Evolutionary conservation across 2,329 filamentous ascomycete genomes (phyloP).

Genomic region (Fusarium sp.): DNA sequence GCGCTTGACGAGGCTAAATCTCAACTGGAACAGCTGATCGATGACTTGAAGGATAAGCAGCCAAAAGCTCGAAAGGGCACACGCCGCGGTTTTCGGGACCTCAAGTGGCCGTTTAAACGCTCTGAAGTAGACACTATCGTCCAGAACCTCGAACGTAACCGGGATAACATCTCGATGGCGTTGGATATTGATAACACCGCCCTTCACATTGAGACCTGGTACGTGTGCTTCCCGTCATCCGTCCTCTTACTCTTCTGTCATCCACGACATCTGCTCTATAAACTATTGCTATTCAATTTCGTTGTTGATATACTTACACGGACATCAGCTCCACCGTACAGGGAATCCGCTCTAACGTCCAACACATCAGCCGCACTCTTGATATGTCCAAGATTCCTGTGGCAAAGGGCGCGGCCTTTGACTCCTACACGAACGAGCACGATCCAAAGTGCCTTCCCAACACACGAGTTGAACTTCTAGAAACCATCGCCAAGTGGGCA

Average conservation of each 20-base stretch:
- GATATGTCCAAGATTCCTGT: slow-evolving; percentile 18
- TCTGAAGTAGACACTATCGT: slow-evolving; percentile 6
- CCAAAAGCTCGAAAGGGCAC: not conserved
- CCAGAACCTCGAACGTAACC: not conserved
- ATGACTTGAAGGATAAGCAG: not conserved
- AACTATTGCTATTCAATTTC: no score
- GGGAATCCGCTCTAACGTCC: not conserved
- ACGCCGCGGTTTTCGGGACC: slow-evolving; percentile 14
- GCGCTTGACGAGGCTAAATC: not conserved
- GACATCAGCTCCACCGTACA: not conserved
- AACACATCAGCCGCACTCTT: not conserved
- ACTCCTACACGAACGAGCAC: slow-evolving; percentile 48
- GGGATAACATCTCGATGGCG: not conserved
- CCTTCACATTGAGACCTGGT: not conserved
- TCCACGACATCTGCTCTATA: no score
- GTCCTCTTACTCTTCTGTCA: not conserved
- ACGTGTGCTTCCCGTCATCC: not conserved
- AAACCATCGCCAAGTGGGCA: slow-evolving; percentile 12
- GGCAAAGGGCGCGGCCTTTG: slow-evolving; percentile 44
- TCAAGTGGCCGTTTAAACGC: slow-evolving; percentile 23
- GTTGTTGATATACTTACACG: no score
- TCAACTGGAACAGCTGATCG: not conserved
- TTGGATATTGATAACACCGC: slow-evolving; percentile 15
- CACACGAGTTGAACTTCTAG: slow-evolving; percentile 47
- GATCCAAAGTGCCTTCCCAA: slow-evolving; percentile 43